Base-by-base conservation (phyloP, 2,329 filamentous ascomycete genomes). In the Stenocarpella maydis region DNA sequence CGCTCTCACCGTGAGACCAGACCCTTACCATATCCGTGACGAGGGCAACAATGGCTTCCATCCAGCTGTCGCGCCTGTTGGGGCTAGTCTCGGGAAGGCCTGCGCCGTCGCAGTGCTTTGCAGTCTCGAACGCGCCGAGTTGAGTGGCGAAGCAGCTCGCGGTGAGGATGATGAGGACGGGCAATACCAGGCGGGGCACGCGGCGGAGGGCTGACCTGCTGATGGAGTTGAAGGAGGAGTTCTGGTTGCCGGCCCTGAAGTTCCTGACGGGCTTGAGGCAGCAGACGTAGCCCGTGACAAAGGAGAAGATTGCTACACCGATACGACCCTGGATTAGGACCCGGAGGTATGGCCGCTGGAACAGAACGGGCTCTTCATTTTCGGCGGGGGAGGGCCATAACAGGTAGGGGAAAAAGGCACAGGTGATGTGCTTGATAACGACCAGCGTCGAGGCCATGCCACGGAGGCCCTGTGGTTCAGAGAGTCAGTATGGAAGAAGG, bases 401-500 rank as follows among this genome's bases (percentile, higher is more conserved):
- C 8, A 71, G 61, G 55, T 71, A 71, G 39, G 70, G 70, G 55
- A 71, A 71, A 28, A 69, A 71, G 3, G 70, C 70, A 34, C 68
- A 69, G 14, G 53, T 66, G 24, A 71, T 61, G 61, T 71, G 70
- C 65, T 71, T 71, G 21, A 71, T 53, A 17, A 71, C 70, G 39
- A 71, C 70, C 55, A 71, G 54, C 67, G 70, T 69, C 34, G 70
- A 71, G 64, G 70, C 70, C 37, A 71, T 71, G 43, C 70, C 70
- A 52, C 70, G 70, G n/a, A 71, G 70, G 50, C 70, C 70, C 70
- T 71, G 37, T 34, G 17, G 34, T 67, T 67, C 34, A 66, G n/a
- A 12, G 31, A 91, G 74, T 91, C 87, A 70, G 91, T 85, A 78
- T 92, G 89, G 73, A 90, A 14, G 21, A 34, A 9, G 47, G 82